Percentiles rank a stretch among this genome's conserved stretches.
These are phyloP conservation scores for Cladosporium velox DNA, from an alignment of 2,329 filamentous ascomycete genomes.

Conservation along the genomic window DNA sequence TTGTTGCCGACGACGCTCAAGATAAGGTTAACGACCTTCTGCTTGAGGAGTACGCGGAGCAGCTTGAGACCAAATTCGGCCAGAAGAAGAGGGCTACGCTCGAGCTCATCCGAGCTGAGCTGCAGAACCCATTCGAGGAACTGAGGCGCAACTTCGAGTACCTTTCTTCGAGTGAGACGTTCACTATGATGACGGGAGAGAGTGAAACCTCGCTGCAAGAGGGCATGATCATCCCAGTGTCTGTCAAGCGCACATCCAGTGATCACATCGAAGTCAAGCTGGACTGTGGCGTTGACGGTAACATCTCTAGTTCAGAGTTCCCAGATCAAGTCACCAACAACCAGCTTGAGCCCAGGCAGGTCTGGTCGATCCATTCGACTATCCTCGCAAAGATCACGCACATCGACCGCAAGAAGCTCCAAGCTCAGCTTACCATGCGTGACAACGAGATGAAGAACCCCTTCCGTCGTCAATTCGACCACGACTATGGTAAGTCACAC, in stretches of 20 bases:
- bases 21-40: constrained; percentile 96
- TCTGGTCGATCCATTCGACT: constrained; percentile 79
- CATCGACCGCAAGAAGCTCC: constrained; percentile 82
- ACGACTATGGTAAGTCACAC: constrained; percentile 46
- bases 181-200: constrained; percentile 96
- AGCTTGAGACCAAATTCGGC: constrained; percentile 88
- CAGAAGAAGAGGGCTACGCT: constrained; percentile 94
- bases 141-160: constrained; percentile 76
- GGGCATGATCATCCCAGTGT: constrained; percentile 90
- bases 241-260: constrained; percentile 83
- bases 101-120: constrained; percentile 91
- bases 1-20: constrained; percentile 92
- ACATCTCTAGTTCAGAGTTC: constrained; percentile 79
- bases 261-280: constrained; percentile 92
- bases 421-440: constrained; percentile 78
- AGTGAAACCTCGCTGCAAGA: constrained; percentile 79
- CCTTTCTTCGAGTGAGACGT: constrained; percentile 75
- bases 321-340: constrained; percentile 65
- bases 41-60: constrained; percentile 93
- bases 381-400: constrained; percentile 85
- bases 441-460: constrained; percentile 78
- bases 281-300: constrained; percentile 90
- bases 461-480: constrained; percentile 68
- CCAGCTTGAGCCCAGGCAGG: constrained; percentile 54
- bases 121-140: constrained; percentile 92